phyloP scores from a whole-genome alignment of 2,329 filamentous ascomycete species.

The Zymoseptoria crescenta region DNA sequence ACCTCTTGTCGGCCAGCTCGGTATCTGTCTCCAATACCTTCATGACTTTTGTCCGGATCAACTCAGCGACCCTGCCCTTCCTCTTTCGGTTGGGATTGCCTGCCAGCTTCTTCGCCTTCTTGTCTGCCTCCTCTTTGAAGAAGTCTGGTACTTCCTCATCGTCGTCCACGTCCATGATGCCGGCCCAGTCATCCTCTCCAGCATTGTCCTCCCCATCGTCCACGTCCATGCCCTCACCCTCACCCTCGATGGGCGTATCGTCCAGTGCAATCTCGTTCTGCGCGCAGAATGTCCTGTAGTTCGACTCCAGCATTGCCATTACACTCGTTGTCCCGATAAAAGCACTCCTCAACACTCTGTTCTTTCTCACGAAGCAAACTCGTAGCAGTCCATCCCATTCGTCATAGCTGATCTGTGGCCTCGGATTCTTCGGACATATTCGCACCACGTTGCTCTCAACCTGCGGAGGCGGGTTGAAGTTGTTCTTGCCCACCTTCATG shows the following conservation, averaged over 20 bases:
- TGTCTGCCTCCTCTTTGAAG: conserved; percentile 59
- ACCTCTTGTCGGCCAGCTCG: conserved; percentile 68
- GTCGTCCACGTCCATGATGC: conserved; percentile 48
- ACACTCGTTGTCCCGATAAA: conserved; percentile 77
- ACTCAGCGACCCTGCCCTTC: conserved; percentile 69
- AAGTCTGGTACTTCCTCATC: conserved; percentile 73
- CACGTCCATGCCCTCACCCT: conserved; percentile 41
- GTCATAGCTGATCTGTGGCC: conserved; percentile 83
- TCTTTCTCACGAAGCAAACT: conserved; percentile 79
- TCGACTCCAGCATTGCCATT: conserved; percentile 72
- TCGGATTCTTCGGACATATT: conserved; percentile 76
- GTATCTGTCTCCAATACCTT: conserved; percentile 78
- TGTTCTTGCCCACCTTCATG: conserved; percentile 92
- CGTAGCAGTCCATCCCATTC: conserved; percentile 89
- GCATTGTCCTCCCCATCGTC: conserved; percentile 35
- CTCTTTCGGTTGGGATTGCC: conserved; percentile 55
- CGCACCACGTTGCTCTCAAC: conserved; percentile 89
- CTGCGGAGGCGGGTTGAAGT: conserved; percentile 89
- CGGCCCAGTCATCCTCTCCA: conserved; percentile 41
- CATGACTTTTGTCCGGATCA: conserved; percentile 80
- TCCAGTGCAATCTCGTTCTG: conserved; percentile 75
- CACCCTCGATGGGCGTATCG: conserved; percentile 46
- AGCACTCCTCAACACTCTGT: conserved; percentile 75
- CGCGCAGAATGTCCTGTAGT: conserved; percentile 85
- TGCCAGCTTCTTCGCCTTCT: conserved; percentile 48